Percentiles rank a stretch among this genome's conserved stretches.
Evolutionary conservation across 2,329 filamentous ascomycete genomes (phyloP).

Genomic region (Dactylellina parvicollis): DNA sequence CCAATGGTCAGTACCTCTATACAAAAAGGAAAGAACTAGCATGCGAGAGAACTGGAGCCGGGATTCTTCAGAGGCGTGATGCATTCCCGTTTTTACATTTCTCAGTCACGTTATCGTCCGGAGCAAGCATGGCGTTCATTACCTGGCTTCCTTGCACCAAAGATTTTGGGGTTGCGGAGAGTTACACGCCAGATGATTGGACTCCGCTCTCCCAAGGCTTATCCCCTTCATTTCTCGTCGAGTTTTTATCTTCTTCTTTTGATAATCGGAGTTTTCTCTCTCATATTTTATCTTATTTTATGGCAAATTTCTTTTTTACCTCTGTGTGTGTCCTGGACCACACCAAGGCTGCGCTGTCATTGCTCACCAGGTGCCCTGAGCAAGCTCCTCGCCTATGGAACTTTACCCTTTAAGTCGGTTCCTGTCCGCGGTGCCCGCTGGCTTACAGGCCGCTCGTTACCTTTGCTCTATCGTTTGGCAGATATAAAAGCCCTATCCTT

Average conservation of each 20-base stretch:
- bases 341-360: constrained; percentile 48
- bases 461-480: constrained; percentile 30
- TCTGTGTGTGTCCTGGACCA: constrained; percentile 34
- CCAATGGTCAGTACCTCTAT: constrained; percentile 45
- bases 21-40: constrained; percentile 19
- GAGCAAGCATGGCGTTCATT: constrained; percentile 40
- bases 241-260: constrained; percentile 42
- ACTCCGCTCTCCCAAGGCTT: constrained; percentile 2
- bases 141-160: constrained; percentile 8
- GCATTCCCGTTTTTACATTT: constrained; percentile 42
- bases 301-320: constrained; percentile 24
- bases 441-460: constrained; percentile 50
- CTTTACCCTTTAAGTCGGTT: constrained; percentile 53
- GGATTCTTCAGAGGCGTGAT: constrained; percentile 36
- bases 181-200: constrained; percentile 43
- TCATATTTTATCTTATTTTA: constrained; percentile 46
- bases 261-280: constrained; percentile 40
- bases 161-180: constrained; percentile 27
- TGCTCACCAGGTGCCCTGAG: constrained; percentile 42
- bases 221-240: constrained; percentile 47
- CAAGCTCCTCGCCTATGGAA: constrained; percentile 38
- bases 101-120: constrained; percentile 44
- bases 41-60: constrained; percentile 29
- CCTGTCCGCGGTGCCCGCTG: constrained; percentile 43
- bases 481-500: constrained; percentile 45